Evolutionary conservation across 1,284 basidiomycete species (phyloP).

Genomic region (Sutorius eximius): DNA sequence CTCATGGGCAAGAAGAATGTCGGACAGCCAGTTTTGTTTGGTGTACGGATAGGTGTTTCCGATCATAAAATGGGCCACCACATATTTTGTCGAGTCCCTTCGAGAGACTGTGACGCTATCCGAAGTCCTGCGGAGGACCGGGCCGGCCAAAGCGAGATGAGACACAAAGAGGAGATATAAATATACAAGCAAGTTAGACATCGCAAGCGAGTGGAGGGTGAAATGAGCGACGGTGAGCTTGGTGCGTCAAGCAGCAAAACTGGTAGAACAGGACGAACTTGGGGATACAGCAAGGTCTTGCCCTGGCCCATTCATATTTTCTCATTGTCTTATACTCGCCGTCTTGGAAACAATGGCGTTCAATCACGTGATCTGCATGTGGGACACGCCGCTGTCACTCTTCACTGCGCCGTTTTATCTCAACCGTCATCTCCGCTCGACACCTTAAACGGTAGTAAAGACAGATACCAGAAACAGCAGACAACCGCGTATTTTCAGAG

Average conservation of each 20-base stretch:
- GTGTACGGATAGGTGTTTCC: slow-evolving; percentile 69
- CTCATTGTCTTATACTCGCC: slow-evolving; percentile 3
- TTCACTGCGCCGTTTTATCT: not conserved
- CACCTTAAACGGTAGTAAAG: not conserved
- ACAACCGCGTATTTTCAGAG: too few species aligned
- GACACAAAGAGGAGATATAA: slow-evolving; percentile 12
- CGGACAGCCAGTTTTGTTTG: slow-evolving; percentile 51
- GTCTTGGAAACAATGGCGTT: slow-evolving; percentile 6
- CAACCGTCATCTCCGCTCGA: not conserved
- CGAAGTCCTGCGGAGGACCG: slow-evolving; percentile 9
- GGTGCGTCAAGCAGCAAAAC: slow-evolving; percentile 15
- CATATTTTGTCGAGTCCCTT: slow-evolving; percentile 45
- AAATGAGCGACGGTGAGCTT: slow-evolving; percentile 21
- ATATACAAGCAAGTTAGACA: slow-evolving; percentile 17
- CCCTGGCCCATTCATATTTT: not conserved
- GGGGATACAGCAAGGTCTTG: not conserved
- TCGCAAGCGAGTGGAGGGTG: slow-evolving; percentile 12
- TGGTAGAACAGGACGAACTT: not conserved
- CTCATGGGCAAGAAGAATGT: slow-evolving; percentile 58
- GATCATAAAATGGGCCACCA: slow-evolving; percentile 68
- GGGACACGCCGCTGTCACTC: too few species aligned
- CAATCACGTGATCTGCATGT: not conserved
- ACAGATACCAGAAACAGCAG: not conserved
- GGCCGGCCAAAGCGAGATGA: slow-evolving; percentile 11
- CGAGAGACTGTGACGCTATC: slow-evolving; percentile 3